Evolutionary conservation across 305 asterid species (phyloP), one percentile per base, ranked within the genome.

Genomic region (Rubia tinctorum): DNA sequence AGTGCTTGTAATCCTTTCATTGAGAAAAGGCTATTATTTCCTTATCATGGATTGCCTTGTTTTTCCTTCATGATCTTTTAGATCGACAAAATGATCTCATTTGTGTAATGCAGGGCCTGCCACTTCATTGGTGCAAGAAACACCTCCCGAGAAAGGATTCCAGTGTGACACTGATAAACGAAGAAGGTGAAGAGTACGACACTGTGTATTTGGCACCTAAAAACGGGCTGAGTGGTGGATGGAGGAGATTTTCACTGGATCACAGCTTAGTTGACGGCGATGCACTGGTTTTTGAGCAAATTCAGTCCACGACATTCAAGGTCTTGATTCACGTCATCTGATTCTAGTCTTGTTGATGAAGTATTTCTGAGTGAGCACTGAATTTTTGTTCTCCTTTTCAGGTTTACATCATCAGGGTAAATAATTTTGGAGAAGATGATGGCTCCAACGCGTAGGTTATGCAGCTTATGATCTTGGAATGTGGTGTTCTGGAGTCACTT

Each of bases 171-270:
- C 56, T 93, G 85, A 80, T 88, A 8, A 95, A 93, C 72, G 97
- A 93, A 78, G 45, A 78, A 66, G 96, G 88, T 42, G 91, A 83
- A 53, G 88, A 89, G 84, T 91, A 91, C 90, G 88, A 87, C 58
- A 89, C 88, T 13, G 72, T 88, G 30, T 88, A 91, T 72, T 80
- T 93, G 71, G 84, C 91, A 51, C 84, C 89, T 44, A 93, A 93
- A 78, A 58, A 55, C 11, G 97, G 96, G 44, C 92, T 93, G n/a
- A 93, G 98, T 10, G 98, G 97, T 10, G 98, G 98, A 43, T 93
- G 98, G 97, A 93, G 88, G 79, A 86, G 81, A 78, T 88, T 88
- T 44, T 49, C 98, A 3, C 85, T 90, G 55, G 97, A 89, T 77
- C 98, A 93, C 74, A 83, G 79, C 69, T 86, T 90, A 79, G 97